These are phyloP conservation scores for Neolentinus lepideus DNA, from an alignment of 1,284 basidiomycete genomes.

Conservation along the genomic window DNA sequence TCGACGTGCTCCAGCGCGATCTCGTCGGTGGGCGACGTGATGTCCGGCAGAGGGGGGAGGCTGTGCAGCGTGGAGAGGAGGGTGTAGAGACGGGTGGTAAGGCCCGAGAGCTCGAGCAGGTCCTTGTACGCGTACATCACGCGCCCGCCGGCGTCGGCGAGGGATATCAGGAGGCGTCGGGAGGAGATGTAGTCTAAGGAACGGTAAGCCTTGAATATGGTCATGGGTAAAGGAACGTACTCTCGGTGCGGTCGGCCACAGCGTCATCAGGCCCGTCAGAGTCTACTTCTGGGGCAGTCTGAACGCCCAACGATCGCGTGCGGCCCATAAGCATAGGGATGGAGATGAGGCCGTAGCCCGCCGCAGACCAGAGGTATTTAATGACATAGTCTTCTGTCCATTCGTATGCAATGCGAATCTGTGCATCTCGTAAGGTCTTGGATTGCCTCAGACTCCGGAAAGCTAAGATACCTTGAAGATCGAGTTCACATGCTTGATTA, in stretches of 20 bases:
- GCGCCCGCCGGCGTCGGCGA: slow-evolving; percentile 92
- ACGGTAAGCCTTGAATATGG: neutral
- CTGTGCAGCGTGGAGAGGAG: slow-evolving; percentile 83
- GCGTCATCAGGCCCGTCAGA: slow-evolving; percentile 21
- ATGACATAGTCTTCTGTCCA: slow-evolving; percentile 94
- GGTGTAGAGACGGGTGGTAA: slow-evolving; percentile 86
- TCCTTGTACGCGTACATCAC: slow-evolving; percentile 92
- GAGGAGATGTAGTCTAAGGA: slow-evolving; percentile 88
- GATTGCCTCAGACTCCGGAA: neutral
- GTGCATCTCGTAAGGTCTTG: neutral
- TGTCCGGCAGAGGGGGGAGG: slow-evolving; percentile 43
- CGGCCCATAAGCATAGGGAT: slow-evolving; percentile 75
- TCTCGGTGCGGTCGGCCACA: slow-evolving; percentile 57
- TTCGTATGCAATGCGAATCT: slow-evolving; percentile 80
- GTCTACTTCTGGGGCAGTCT: slow-evolving; percentile 15
- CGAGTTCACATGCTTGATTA: slow-evolving; percentile 87
- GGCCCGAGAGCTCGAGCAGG: slow-evolving; percentile 87
- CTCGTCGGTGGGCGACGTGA: slow-evolving; percentile 28
- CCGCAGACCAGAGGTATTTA: slow-evolving; percentile 91
- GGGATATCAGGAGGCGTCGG: slow-evolving; percentile 83
- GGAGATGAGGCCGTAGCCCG: slow-evolving; percentile 84
- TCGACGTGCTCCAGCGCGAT: slow-evolving; percentile 69
- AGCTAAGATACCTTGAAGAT: slow-evolving; percentile 72
- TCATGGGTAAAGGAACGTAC: slow-evolving; percentile 29
- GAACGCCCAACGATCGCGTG: slow-evolving; percentile 37